Conservation (phyloP, 2,329 filamentous ascomycete genomes). For the Elsinoe ampelina region DNA sequence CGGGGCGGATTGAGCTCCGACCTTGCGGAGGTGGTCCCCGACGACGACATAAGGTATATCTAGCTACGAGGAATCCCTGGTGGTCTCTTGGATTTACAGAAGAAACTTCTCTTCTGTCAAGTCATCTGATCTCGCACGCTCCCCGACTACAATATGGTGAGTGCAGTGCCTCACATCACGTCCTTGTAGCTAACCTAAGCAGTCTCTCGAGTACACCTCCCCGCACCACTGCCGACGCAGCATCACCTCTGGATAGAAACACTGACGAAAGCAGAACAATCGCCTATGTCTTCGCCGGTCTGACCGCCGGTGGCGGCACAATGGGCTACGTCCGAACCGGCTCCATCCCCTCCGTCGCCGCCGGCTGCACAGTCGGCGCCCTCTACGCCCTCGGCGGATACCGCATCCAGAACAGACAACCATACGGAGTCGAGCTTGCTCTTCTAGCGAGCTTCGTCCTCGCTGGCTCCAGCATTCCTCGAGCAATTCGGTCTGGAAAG, state of each 20-base stretch:
- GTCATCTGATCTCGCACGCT: too few relatives aligned
- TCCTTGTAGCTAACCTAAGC: not conserved
- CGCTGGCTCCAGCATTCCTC: slow-evolving; percentile 72
- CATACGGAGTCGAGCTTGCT: slow-evolving; percentile 82
- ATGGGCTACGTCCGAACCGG: slow-evolving; percentile 78
- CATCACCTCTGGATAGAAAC: not conserved
- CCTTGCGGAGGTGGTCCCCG: not conserved
- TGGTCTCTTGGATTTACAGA: too few relatives aligned
- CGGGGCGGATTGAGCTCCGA: not conserved
- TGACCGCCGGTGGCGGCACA: slow-evolving; percentile 80
- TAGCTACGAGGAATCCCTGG: too few relatives aligned
- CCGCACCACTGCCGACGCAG: not conserved
- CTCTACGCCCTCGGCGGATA: slow-evolving; percentile 73
- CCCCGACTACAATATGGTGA: slow-evolving; percentile 1
- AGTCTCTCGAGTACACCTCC: slow-evolving; percentile 15
- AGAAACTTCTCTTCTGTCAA: too few relatives aligned
- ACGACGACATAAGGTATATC: too few relatives aligned
- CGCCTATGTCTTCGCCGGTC: slow-evolving; percentile 66
- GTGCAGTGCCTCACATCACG: not conserved
- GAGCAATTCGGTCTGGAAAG: slow-evolving; percentile 76
- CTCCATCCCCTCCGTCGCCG: slow-evolving; percentile 77
- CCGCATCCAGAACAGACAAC: slow-evolving; percentile 62
- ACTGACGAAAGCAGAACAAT: slow-evolving; percentile 31
- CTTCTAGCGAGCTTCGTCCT: slow-evolving; percentile 80
- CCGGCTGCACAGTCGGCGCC: slow-evolving; percentile 72